A percentile compares a stretch with the other conserved stretches of the same genome.
Evolutionary conservation across 2,329 filamentous ascomycete genomes (phyloP).

Genomic region (Fusarium brevicatenulatum): DNA sequence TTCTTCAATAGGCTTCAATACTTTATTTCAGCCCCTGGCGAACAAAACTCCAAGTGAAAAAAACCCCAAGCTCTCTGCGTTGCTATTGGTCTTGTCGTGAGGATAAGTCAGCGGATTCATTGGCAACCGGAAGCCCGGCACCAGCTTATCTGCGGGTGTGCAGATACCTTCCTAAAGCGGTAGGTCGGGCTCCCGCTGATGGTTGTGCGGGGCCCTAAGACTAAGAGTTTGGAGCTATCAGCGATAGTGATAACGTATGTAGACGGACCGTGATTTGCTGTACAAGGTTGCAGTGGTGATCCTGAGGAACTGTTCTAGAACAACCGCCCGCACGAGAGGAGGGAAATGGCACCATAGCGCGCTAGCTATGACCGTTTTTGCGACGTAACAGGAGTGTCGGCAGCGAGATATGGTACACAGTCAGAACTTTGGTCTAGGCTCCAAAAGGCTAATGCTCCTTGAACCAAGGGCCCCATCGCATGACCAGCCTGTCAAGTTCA

Average conservation of each 20-base stretch:
- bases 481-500: background rate
- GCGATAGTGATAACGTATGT: background rate
- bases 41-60: background rate
- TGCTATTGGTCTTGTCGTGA: background rate
- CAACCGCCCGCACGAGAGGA: background rate
- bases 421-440: background rate
- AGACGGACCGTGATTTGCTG: background rate
- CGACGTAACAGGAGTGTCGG: background rate
- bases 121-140: conserved; percentile 19
- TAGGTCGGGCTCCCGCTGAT: background rate
- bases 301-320: conserved; percentile 25
- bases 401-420: background rate
- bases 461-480: background rate
- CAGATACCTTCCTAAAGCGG: conserved; percentile 12
- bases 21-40: background rate
- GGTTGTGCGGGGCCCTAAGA: background rate
- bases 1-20: background rate
- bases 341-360: background rate
- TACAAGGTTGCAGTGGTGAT: background rate
- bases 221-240: background rate
- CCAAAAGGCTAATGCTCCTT: background rate
- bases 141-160: conserved; percentile 16
- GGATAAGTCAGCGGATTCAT: conserved; percentile 1
- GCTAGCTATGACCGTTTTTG: background rate
- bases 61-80: background rate